Conservation (phyloP, 257 asterid genomes). For the Paulownia fortunei region DNA sequence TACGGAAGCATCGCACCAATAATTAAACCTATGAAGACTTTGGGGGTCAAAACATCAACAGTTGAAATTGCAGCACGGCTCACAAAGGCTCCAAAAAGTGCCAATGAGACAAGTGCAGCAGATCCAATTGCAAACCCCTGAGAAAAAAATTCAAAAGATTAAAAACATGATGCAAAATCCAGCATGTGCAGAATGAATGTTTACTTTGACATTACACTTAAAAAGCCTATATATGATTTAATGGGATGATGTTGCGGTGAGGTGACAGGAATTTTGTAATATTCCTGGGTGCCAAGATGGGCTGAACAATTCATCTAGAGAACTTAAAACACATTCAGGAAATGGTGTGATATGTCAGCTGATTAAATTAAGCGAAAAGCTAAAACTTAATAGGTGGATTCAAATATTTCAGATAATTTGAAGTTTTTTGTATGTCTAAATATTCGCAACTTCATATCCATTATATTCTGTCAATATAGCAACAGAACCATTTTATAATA, state of each 20-base stretch:
- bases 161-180: not conserved
- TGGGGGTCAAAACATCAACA: constrained; percentile 82
- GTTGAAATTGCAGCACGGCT: constrained; percentile 77
- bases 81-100: constrained; percentile 90
- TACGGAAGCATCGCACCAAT: constrained; percentile 96
- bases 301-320: not conserved
- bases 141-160: not conserved
- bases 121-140: constrained; percentile 95
- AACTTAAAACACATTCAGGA: not conserved
- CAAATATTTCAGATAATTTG: not conserved
- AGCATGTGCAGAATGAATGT: not conserved
- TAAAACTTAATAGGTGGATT: no score
- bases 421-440: no score
- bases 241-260: not conserved
- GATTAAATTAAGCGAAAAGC: no score
- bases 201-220: not conserved
- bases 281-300: not conserved
- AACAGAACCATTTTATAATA: constrained; percentile 13
- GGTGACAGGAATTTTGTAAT: not conserved
- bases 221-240: not conserved
- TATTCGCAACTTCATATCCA: no score
- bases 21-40: constrained; percentile 82
- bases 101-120: constrained; percentile 87
- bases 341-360: no score
- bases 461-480: not conserved